These are phyloP conservation scores for Entomortierella lignicola DNA, from an alignment of 192 early-diverging fungal genomes.

Conservation along the genomic window DNA sequence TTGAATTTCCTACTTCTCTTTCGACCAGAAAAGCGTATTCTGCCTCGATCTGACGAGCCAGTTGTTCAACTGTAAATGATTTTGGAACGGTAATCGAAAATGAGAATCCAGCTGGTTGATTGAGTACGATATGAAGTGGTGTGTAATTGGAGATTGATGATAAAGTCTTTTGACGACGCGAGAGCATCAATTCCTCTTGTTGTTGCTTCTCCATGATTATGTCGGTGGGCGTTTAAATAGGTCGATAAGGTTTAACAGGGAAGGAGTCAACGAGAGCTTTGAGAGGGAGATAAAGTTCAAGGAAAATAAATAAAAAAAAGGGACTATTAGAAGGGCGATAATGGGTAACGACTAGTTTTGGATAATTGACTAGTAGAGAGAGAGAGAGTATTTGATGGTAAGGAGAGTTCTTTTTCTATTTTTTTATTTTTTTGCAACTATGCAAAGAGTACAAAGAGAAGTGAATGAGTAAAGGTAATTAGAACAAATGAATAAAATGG, in stretches of 20 bases:
- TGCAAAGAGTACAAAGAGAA: constrained; percentile 4
- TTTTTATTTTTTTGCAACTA: too few species aligned
- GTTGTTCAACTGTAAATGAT: constrained; percentile 68
- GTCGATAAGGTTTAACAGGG: too few species aligned
- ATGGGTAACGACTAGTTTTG: too few species aligned
- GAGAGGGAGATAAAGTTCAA: neutral
- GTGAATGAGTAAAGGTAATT: neutral
- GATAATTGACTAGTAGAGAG: too few species aligned
- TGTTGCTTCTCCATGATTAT: constrained; percentile 23
- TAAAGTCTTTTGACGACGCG: constrained; percentile 46
- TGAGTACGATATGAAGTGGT: constrained; percentile 61
- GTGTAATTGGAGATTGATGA: constrained; percentile 57
- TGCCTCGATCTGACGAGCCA: constrained; percentile 76
- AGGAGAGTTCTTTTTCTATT: too few species aligned
- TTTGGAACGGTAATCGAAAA: constrained; percentile 67
- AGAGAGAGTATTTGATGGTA: constrained; percentile 11
- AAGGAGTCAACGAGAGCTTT: too few species aligned
- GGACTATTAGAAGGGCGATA: neutral
- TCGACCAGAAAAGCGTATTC: constrained; percentile 68
- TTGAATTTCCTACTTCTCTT: constrained; percentile 34
- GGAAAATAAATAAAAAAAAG: neutral
- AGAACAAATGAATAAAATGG: too few species aligned
- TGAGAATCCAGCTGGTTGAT: constrained; percentile 30
- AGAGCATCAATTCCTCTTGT: constrained; percentile 25
- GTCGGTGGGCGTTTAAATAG: too few species aligned